Base-by-base conservation (phyloP, 441 rosid genomes). In the Manihot esculenta region DNA sequence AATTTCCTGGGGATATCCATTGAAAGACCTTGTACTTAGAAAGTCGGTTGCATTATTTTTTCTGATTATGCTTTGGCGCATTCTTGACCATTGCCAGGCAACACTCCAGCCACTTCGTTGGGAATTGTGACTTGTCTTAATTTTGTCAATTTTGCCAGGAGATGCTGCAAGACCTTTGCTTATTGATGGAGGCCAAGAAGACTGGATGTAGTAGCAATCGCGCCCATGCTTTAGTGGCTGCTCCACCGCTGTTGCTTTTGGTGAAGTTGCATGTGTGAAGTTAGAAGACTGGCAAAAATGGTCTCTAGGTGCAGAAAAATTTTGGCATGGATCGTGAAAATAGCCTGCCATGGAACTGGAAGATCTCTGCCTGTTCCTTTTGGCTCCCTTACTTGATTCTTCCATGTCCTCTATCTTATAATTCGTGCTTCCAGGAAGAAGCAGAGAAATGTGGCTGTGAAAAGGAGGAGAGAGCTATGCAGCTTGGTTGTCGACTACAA, bases 41-140 rank as follows among this genome's bases (percentile, higher is more conserved):
- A 17, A 47, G 0, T 17, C 50, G 35, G 24, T 56, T 12, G 60
- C 33, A 7, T 56, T 12, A 38, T 61, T 61, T 61, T 47, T 41
- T 61, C 64, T 18, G 14, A 41, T 20, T 18, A 38, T 41, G 20
- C 23, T 3, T 61, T n/a, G 38, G 38, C 47, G 48, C 27, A 41
- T 61, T 61, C 15, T 38, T n/a, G 64, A 61, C 64, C 64, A 35
- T 14, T 60, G 64, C 64, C 47, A 60, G 21, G 44, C 47, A 35
- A 35, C 47, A 9, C 64, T 35, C 64, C 48, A n/a, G 64, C 48
- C 47, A 61, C 26, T 21, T 33, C 7, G 45, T n/a, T 35, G 26
- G 26, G 64, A 35, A 18, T n/a, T 18, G 23, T 38, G 64, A 14
- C 48, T 59, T 30, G 44, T 38, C 24, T 61, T 38, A 20, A 38